A percentile compares a stretch with the other conserved stretches of the same genome.
phyloP scores from a whole-genome alignment of 169 alveolate genomes.

The Perkinsus chesapeaki region DNA sequence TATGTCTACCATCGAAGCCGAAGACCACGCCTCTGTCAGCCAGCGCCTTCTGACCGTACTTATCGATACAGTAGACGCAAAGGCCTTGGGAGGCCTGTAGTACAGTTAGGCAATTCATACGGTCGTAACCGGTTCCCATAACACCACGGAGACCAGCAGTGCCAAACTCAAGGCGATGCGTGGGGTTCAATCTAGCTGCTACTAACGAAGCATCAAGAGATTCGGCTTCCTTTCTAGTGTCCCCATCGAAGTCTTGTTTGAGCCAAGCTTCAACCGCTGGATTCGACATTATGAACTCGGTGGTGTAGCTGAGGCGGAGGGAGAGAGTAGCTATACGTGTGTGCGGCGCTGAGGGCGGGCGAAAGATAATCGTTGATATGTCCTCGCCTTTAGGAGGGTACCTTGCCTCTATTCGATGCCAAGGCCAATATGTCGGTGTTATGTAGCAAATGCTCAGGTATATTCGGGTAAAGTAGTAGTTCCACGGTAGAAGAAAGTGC shows the following conservation, averaged over 20 bases:
- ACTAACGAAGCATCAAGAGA: neutral
- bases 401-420: too few relatives aligned
- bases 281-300: neutral
- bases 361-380: neutral
- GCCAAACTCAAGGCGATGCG: conserved; percentile 33
- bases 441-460: too few relatives aligned
- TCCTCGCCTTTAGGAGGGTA: too few relatives aligned
- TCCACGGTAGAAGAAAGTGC: neutral
- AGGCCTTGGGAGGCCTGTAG: conserved; percentile 59
- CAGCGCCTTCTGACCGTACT: conserved; percentile 36
- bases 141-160: conserved; percentile 56
- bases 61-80: conserved; percentile 36
- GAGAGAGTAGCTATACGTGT: neutral
- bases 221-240: neutral
- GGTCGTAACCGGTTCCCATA: conserved; percentile 51
- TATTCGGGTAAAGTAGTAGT: too few relatives aligned
- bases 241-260: neutral
- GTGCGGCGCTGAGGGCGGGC: neutral
- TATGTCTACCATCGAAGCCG: conserved; percentile 59
- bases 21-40: conserved; percentile 48
- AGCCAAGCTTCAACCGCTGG: neutral
- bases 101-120: conserved; percentile 55
- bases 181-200: neutral
- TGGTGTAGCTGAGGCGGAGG: neutral
- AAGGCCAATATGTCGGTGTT: too few relatives aligned